Conservation (phyloP, 805 yeast species). For the Cyberlindnera veronae region DNA sequence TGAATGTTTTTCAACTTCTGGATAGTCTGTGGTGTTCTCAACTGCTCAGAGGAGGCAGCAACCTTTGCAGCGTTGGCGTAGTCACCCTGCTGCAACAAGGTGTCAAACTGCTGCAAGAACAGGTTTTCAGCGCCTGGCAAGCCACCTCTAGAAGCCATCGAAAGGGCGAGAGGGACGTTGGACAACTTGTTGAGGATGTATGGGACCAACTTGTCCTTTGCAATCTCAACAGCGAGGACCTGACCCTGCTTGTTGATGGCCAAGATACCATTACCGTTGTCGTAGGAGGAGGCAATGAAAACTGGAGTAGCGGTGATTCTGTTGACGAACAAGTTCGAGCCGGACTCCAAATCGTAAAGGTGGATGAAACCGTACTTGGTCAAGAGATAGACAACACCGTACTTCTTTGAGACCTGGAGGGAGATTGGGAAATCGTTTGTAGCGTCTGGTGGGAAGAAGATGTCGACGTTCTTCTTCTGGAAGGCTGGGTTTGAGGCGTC, state of each 20-base stretch:
- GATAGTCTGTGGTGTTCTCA: constrained; percentile 93
- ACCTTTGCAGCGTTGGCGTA: constrained; percentile 92
- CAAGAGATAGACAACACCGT: constrained; percentile 82
- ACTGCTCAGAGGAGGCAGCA: constrained; percentile 90
- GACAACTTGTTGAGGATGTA: constrained; percentile 84
- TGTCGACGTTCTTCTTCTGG: constrained; percentile 85
- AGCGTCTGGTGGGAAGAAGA: constrained; percentile 96
- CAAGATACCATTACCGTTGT: constrained; percentile 75
- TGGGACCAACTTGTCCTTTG: constrained; percentile 81
- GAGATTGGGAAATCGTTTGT: constrained; percentile 95
- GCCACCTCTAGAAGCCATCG: constrained; percentile 92
- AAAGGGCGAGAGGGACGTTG: constrained; percentile 81
- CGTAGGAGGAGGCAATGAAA: constrained; percentile 78
- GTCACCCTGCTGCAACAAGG: constrained; percentile 77
- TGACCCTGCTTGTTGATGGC: constrained; percentile 95
- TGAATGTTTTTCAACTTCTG: constrained; percentile 87
- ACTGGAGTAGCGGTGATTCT: constrained; percentile 95
- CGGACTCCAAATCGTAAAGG: constrained; percentile 89
- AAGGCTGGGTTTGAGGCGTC: constrained; percentile 81
- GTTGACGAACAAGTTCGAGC: constrained; percentile 89
- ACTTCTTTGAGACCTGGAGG: constrained; percentile 77
- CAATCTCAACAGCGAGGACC: constrained; percentile 86
- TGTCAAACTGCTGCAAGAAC: constrained; percentile 88
- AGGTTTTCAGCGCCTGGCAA: constrained; percentile 95
- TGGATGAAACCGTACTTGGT: constrained; percentile 97